Evolutionary conservation across 1,139 yeast species (phyloP).

Genomic region (Arxiozyma telluris): DNA sequence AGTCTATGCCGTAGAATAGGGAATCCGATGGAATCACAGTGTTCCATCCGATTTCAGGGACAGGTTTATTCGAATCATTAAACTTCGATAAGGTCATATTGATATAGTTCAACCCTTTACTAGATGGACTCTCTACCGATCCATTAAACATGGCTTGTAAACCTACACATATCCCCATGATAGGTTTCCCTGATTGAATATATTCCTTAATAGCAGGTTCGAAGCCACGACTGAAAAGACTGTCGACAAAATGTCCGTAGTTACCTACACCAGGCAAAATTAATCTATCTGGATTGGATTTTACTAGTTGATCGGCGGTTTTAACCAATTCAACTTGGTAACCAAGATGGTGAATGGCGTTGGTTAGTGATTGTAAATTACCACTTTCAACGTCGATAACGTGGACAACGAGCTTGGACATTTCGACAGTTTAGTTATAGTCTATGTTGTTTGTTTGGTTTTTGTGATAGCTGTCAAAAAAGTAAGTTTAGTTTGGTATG

Average conservation of each 20-base stretch:
- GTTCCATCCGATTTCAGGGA: slow-evolving; percentile 97
- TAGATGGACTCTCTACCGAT: slow-evolving; percentile 64
- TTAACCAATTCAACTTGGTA: slow-evolving; percentile 49
- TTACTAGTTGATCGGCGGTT: slow-evolving; percentile 36
- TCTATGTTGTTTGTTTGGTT: too few relatives aligned
- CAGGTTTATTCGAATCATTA: slow-evolving; percentile 58
- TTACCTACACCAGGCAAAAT: slow-evolving; percentile 94
- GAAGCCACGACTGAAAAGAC: slow-evolving; percentile 53
- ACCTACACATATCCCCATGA: slow-evolving; percentile 98
- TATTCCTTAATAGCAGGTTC: slow-evolving; percentile 57
- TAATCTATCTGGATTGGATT: slow-evolving; percentile 44
- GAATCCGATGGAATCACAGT: slow-evolving; percentile 31
- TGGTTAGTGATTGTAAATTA: slow-evolving; percentile 76
- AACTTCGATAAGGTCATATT: slow-evolving; percentile 52
- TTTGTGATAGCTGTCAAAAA: too few relatives aligned
- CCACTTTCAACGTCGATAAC: slow-evolving; percentile 95
- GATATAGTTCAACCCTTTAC: slow-evolving; percentile 47
- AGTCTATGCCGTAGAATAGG: slow-evolving; percentile 52
- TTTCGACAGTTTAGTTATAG: neutral
- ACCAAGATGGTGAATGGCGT: slow-evolving; percentile 75
- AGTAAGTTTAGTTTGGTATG: too few relatives aligned
- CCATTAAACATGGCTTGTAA: slow-evolving; percentile 70
- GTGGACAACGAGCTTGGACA: slow-evolving; percentile 39
- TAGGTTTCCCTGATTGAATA: slow-evolving; percentile 62
- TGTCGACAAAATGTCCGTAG: slow-evolving; percentile 82